These are phyloP conservation scores for Candida berthetii DNA, from an alignment of 805 yeast species.

Conservation along the genomic window DNA sequence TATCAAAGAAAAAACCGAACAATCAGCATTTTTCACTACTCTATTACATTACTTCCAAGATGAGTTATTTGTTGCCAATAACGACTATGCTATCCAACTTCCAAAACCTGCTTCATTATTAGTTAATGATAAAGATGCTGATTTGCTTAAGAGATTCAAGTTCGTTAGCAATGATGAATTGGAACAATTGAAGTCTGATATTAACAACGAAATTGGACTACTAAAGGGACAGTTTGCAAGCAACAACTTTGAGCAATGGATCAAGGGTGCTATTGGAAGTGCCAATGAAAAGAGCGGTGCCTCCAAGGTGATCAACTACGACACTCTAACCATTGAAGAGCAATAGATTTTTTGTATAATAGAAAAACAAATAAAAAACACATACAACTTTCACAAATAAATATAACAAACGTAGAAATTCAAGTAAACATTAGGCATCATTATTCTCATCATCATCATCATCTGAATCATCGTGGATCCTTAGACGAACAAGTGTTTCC, in stretches of 20 bases:
- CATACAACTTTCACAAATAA: background rate
- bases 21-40: constrained; percentile 41
- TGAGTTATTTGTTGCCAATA: constrained; percentile 20
- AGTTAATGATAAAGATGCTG: constrained; percentile 11
- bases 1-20: constrained; percentile 30
- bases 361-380: background rate
- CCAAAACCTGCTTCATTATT: constrained; percentile 19
- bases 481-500: constrained; percentile 58
- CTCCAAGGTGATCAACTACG: constrained; percentile 29
- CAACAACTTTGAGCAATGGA: constrained; percentile 17
- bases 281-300: constrained; percentile 30
- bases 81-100: constrained; percentile 18
- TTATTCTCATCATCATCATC: constrained; percentile 1
- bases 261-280: constrained; percentile 28
- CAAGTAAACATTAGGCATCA: background rate
- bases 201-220: constrained; percentile 15
- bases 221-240: constrained; percentile 7
- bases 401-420: background rate
- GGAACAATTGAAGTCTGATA: constrained; percentile 16
- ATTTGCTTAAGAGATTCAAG: constrained; percentile 14
- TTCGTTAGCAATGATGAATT: constrained; percentile 16
- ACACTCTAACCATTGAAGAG: constrained; percentile 24
- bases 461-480: constrained; percentile 29
- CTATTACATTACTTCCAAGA: constrained; percentile 28
- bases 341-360: constrained; percentile 3